Base-by-base conservation (phyloP, 371 early-diverging fungal genomes). In the Rhizomucor pusillus region DNA sequence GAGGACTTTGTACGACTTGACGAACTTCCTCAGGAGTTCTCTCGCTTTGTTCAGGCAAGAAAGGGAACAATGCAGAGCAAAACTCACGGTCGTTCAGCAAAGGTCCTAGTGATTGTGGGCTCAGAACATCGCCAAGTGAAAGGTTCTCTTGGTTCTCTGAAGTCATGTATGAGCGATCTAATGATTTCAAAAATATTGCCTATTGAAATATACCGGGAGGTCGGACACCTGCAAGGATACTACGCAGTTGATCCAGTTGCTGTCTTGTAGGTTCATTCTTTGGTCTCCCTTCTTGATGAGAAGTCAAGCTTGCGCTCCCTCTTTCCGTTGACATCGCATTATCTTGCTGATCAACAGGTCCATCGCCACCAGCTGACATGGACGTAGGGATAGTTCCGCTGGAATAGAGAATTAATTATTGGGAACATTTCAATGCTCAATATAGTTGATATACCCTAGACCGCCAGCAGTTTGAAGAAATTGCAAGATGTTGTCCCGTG, bases 1-100 rank as follows among this genome's bases (percentile, higher is more conserved):
- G 87, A 43, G 88, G 83, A 29, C 84, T 82, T 20, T 77, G 68
- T 1, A 87, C 69, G 14, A 89, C 73, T 47, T 80, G 78, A 7
- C 80, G 77, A 14, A 88, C 63, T 37, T 84, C 76, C 43, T 77
- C 82, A 11, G 71, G 66, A 0, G 82, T 73, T 14, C 65, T 69
- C 16, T 73, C 68, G 5, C 69, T 58, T 16, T 67, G 63, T 36
- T 83, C 83, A 3, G 83, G 88, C 11, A 90, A 66, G 50, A 79
- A 77, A 20, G 89, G 87, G 60, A 86, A 88, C 47, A 91, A 62
- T 3, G 85, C 68, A 11, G 56, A 43, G 34, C 85, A 75, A 34
- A 88, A 70, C 5, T 74, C 67, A n/a, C 62, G 60, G 55, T 89
- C 82, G 34, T 60, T 65, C 23, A 91, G 65, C 40, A 91, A 62